Percentiles rank a stretch among this genome's conserved stretches.
These are phyloP conservation scores for Hemisphaericaspora lyxosophila DNA, from an alignment of 1,139 yeast genomes.

Conservation along the genomic window DNA sequence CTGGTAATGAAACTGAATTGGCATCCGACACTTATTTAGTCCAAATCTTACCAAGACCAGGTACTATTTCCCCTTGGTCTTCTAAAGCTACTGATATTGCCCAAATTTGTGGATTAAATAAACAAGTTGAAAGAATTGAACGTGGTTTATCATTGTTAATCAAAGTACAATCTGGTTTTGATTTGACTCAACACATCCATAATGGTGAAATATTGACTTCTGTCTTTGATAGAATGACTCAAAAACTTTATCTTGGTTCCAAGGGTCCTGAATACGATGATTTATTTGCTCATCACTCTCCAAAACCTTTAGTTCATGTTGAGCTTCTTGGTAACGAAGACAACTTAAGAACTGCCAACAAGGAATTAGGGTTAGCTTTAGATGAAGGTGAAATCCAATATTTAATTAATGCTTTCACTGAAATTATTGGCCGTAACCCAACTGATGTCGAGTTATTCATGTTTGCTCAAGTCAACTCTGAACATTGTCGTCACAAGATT, in stretches of 20 bases:
- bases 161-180: constrained; percentile 66
- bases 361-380: constrained; percentile 83
- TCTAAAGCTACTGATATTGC: constrained; percentile 97
- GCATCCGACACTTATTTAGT: constrained; percentile 60
- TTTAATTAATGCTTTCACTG: constrained; percentile 73
- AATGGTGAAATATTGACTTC: constrained; percentile 55
- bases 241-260: constrained; percentile 51
- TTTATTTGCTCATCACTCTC: constrained; percentile 73
- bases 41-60: constrained; percentile 86
- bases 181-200: constrained; percentile 55
- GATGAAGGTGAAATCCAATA: constrained; percentile 93
- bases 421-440: constrained; percentile 81
- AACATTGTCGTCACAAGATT: constrained; percentile 98
- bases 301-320: constrained; percentile 82
- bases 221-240: constrained; percentile 95
- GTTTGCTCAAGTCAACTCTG: constrained; percentile 99
- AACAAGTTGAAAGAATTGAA: constrained; percentile 77
- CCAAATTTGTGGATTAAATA: constrained; percentile 78
- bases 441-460: constrained; percentile 97
- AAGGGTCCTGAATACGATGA: constrained; percentile 64
- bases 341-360: constrained; percentile 74
- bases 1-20: constrained; percentile 31
- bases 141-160: constrained; percentile 80
- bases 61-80: constrained; percentile 99
- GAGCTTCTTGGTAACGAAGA: constrained; percentile 62